A percentile compares a stretch with the other conserved stretches of the same genome.
These are phyloP conservation scores for Immersiella caudata DNA, from an alignment of 495 filamentous ascomycete species.

Conservation along the genomic window DNA sequence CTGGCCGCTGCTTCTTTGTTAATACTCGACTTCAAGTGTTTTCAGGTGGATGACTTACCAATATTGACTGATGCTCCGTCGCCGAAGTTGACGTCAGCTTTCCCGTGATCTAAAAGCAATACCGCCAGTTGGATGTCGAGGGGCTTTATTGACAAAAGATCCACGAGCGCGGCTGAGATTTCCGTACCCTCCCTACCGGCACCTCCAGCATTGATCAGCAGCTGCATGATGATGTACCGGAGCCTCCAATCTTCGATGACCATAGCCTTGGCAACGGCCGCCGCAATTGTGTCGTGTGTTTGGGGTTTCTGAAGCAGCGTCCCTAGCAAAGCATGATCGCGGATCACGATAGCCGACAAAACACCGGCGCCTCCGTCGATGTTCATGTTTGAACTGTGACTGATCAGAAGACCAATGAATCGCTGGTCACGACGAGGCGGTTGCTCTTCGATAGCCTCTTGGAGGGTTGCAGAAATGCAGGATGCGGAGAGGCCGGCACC, in stretches of 20 bases:
- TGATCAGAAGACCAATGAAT: constrained; percentile 48
- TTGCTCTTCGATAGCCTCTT: constrained; percentile 47
- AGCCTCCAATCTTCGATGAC: constrained; percentile 30
- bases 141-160: constrained; percentile 37
- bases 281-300: constrained; percentile 40
- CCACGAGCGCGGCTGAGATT: constrained; percentile 41
- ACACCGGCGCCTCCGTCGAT: constrained; percentile 49
- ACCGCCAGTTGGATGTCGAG: constrained; percentile 42
- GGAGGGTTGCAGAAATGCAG: constrained; percentile 42
- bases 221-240: constrained; percentile 43
- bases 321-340: constrained; percentile 41
- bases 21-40: neutral
- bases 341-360: constrained; percentile 43
- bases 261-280: constrained; percentile 44
- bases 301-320: constrained; percentile 43
- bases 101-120: constrained; percentile 45
- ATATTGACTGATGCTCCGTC: constrained; percentile 36
- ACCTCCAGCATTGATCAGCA: constrained; percentile 42
- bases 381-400: constrained; percentile 48
- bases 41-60: constrained; percentile 25
- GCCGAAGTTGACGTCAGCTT: constrained; percentile 48
- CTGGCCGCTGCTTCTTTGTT: constrained; percentile 32
- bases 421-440: constrained; percentile 45
- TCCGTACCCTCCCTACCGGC: constrained; percentile 38
- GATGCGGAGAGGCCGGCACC: constrained; percentile 40